Evolutionary conservation across 495 filamentous ascomycete genomes (phyloP), one percentile per base, ranked within the genome.

Genomic region (Xylaria nigripes): DNA sequence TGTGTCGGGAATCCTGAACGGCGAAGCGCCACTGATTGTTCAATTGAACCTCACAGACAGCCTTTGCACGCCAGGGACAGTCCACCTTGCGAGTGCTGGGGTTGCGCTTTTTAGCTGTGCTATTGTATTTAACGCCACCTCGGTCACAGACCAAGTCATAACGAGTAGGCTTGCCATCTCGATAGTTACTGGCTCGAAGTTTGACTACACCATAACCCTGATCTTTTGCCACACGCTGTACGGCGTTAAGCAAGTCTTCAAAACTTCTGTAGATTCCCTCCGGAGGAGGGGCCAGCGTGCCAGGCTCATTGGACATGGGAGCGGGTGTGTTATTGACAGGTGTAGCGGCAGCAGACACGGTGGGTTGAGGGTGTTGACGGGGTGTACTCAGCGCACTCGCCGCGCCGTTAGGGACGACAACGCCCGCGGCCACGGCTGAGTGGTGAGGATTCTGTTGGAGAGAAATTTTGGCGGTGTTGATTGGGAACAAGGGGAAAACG

Each of bases 91-190:
- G 72, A 15, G 75, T 78, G 59, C 70, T 76, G 6, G 75, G 75
- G 51, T 74, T 76, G 18, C 75, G 70, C 66, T 76, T 78, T 62
- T 76, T 76, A 10, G 75, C 75, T 0, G 75, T 78, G 64, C 74
- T 78, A 63, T 53, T 72, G 64, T 78, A 78, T 60, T 76, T 76
- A 60, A 78, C 75, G 9, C 75, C 75, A 30, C 75, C 75, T 29
- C 75, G 73, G 48, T 78, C 75, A 61, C 75, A 78, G 2, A 78
- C 75, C 0, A 78, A 61, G 36, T 78, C 75, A 59, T 76, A 78
- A 19, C 75, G 68, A 19, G 75, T 78, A 0, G 75, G 72, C 53
- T 76, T 78, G 24, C 68, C 64, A 18, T 78, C 75, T 6, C 75
- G 72, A 45, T 78, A 78, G 45, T 78, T 78, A 65, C 71, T 74